Evolutionary conservation across 2,329 filamentous ascomycete species (phyloP).

Genomic region (Paecilomyces sp.): DNA sequence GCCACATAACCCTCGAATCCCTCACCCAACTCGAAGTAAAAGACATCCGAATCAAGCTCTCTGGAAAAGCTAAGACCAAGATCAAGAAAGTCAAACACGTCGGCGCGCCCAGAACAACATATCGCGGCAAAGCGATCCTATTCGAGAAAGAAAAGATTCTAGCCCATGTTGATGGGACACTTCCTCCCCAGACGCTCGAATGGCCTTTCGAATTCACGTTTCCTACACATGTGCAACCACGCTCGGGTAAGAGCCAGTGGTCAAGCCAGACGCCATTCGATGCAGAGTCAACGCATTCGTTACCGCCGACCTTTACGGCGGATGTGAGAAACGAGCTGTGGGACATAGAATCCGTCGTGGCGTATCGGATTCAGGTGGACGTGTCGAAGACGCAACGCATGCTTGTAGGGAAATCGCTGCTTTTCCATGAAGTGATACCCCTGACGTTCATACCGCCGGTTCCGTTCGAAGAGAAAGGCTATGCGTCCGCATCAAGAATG

Average conservation of each 20-base stretch:
- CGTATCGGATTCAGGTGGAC: constrained; percentile 7
- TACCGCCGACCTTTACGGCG: constrained; percentile 7
- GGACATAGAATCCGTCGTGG: constrained; percentile 3
- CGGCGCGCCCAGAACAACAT: constrained; percentile 5
- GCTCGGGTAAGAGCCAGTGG: constrained; percentile 1
- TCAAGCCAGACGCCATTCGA: constrained; percentile 4
- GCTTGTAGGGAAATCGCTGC: not conserved
- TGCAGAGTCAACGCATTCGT: constrained; percentile 5
- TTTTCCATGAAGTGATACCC: not conserved
- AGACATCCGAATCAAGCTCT: constrained; percentile 8
- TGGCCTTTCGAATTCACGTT: constrained; percentile 9
- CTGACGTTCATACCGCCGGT: not conserved
- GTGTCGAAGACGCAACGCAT: constrained; percentile 4
- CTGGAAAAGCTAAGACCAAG: constrained; percentile 8
- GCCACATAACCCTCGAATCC: constrained; percentile 4
- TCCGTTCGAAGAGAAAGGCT: not conserved
- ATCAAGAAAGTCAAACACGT: constrained; percentile 10
- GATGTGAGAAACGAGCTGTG: constrained; percentile 2
- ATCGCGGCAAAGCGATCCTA: constrained; percentile 9
- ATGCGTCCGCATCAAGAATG: not conserved
- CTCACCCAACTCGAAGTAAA: constrained; percentile 3
- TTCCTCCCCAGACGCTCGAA: constrained; percentile 5
- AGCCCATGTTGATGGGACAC: not conserved
- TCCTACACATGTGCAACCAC: constrained; percentile 1
- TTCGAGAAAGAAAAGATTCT: constrained; percentile 10